Conservation (phyloP, 2,329 filamentous ascomycete species). For the Aspergillus melleus region DNA sequence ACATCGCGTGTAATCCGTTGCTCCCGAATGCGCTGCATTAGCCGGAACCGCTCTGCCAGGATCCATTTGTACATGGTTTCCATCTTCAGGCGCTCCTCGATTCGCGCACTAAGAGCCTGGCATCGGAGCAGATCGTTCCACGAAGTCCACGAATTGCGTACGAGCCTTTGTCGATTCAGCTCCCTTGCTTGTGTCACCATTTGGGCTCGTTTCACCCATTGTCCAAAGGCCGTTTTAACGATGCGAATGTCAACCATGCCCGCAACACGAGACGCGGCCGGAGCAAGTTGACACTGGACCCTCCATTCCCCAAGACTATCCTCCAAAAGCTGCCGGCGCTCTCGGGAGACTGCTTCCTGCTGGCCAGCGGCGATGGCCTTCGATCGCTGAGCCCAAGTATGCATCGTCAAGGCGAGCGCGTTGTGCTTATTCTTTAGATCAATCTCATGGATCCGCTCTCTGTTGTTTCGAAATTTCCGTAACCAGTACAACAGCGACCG, state of each 20-base stretch:
- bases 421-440: slow-evolving; percentile 30
- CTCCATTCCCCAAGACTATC: slow-evolving; percentile 45
- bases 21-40: slow-evolving; percentile 43
- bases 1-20: slow-evolving; percentile 40
- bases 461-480: slow-evolving; percentile 38
- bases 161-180: slow-evolving; percentile 53
- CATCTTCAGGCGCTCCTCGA: slow-evolving; percentile 57
- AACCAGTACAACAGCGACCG: slow-evolving; percentile 44
- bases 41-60: slow-evolving; percentile 48
- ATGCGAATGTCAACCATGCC: slow-evolving; percentile 47
- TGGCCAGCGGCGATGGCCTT: slow-evolving; percentile 29
- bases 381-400: slow-evolving; percentile 36
- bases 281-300: slow-evolving; percentile 43
- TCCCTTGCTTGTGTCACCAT: slow-evolving; percentile 50
- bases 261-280: slow-evolving; percentile 44
- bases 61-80: slow-evolving; percentile 63
- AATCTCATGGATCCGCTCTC: slow-evolving; percentile 42
- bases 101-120: slow-evolving; percentile 51
- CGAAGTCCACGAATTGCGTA: slow-evolving; percentile 58
- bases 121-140: slow-evolving; percentile 64
- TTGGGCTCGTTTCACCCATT: slow-evolving; percentile 51
- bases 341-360: slow-evolving; percentile 31
- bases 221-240: slow-evolving; percentile 46
- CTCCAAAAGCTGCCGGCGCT: slow-evolving; percentile 35
- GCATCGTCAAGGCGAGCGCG: slow-evolving; percentile 30